Evolutionary conservation across 768 basidiomycete genomes (phyloP).

Genomic region (Leccinum incarnatum): DNA sequence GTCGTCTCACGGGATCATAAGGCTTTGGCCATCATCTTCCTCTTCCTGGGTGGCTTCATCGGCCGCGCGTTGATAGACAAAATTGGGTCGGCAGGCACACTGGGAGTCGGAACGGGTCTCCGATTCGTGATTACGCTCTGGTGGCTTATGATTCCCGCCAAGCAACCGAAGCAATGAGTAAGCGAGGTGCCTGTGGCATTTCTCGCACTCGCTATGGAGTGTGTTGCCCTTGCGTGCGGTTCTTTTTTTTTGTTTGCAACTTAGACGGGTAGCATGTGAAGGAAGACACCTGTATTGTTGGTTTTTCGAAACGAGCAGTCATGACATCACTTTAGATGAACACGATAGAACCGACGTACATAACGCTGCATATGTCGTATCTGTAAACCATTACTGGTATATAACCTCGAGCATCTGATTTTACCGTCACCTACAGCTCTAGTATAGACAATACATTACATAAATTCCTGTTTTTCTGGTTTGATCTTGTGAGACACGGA

Average conservation of each 20-base stretch:
- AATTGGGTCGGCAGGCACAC: slow-evolving; percentile 58
- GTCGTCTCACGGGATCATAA: slow-evolving; percentile 70
- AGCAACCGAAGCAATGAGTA: slow-evolving; percentile 12
- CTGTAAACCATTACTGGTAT: slow-evolving; percentile 3
- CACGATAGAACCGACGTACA: slow-evolving; percentile 8
- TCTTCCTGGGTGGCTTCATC: slow-evolving; percentile 76
- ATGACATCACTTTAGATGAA: neutral
- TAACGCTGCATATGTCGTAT: slow-evolving; percentile 9
- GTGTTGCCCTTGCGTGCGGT: neutral
- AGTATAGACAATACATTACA: neutral
- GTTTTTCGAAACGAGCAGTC: neutral
- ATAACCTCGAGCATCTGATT: neutral
- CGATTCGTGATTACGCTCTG: slow-evolving; percentile 57
- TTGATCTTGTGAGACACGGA: neutral
- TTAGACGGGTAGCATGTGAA: neutral
- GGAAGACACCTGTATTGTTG: neutral
- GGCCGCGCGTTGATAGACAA: slow-evolving; percentile 57
- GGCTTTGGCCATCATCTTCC: slow-evolving; percentile 57
- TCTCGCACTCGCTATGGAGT: neutral
- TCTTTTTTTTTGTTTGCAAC: neutral
- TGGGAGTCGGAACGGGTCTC: slow-evolving; percentile 66
- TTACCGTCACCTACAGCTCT: neutral
- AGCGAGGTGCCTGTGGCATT: neutral
- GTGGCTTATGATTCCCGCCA: slow-evolving; percentile 62
- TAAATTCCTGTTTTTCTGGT: neutral